These are phyloP conservation scores for Monilinia aucupariae DNA, from an alignment of 2,329 filamentous ascomycete species.

Conservation along the genomic window DNA sequence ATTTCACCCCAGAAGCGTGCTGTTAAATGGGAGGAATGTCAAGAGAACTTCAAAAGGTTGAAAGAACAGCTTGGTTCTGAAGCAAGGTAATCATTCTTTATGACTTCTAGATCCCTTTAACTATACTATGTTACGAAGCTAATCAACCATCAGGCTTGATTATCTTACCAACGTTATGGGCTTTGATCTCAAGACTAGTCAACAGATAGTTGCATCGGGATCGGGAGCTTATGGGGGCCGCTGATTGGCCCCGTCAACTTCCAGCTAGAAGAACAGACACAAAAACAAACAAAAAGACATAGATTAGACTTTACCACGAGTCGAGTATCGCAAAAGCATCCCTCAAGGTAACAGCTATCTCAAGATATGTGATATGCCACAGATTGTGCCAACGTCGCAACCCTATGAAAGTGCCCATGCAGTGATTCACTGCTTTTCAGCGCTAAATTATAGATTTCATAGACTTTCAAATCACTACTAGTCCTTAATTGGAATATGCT, in stretches of 20 bases:
- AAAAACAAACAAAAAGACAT: background rate
- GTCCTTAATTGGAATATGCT: too few species aligned
- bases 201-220: slow-evolving; percentile 26
- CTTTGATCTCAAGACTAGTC: slow-evolving; percentile 26
- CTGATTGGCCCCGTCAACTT: slow-evolving; percentile 17
- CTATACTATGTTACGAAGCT: slow-evolving; percentile 11
- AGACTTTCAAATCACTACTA: too few species aligned
- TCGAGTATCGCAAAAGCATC: background rate
- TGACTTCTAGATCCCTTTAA: slow-evolving; percentile 11
- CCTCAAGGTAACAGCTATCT: too few species aligned
- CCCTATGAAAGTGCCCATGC: too few species aligned
- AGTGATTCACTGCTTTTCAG: too few species aligned
- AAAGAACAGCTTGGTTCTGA: slow-evolving; percentile 62
- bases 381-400: background rate
- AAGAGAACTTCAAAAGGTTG: slow-evolving; percentile 68
- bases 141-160: slow-evolving; percentile 46
- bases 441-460: too few species aligned
- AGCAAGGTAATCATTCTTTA: slow-evolving; percentile 62
- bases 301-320: background rate
- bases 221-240: slow-evolving; percentile 20
- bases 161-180: slow-evolving; percentile 61
- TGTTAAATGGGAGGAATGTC: slow-evolving; percentile 64
- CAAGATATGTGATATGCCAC: background rate
- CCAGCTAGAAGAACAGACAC: background rate
- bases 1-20: slow-evolving; percentile 64